Evolutionary conservation across 495 filamentous ascomycete species (phyloP).

Genomic region (Aspergillus saccharolyticus): DNA sequence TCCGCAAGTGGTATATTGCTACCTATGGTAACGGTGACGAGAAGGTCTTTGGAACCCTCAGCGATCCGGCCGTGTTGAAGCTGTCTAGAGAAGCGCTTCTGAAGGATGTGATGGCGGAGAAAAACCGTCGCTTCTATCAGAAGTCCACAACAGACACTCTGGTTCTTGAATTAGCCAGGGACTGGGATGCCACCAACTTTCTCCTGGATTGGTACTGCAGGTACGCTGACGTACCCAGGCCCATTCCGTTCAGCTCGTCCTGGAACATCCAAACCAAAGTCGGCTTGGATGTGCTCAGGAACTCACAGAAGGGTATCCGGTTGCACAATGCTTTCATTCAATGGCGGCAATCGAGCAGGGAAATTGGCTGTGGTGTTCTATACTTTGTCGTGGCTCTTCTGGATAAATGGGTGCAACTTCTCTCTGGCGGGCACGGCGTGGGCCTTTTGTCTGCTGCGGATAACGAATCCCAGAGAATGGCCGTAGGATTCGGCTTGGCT

Average conservation of each 20-base stretch:
- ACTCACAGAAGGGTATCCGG: constrained; percentile 52
- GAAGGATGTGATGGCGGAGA: constrained; percentile 42
- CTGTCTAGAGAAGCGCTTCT: constrained; percentile 44
- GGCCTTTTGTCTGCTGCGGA: constrained; percentile 34
- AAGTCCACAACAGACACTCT: constrained; percentile 39
- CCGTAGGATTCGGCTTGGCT: constrained; percentile 52
- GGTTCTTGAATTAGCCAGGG: constrained; percentile 43
- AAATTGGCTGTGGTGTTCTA: constrained; percentile 53
- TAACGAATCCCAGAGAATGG: constrained; percentile 42
- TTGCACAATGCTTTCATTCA: constrained; percentile 60
- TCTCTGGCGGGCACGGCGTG: constrained; percentile 42
- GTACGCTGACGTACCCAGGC: constrained; percentile 44
- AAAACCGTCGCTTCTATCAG: constrained; percentile 35
- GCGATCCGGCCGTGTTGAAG: constrained; percentile 41
- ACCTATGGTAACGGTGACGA: constrained; percentile 30
- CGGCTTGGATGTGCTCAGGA: constrained; percentile 47
- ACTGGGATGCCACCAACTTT: constrained; percentile 55
- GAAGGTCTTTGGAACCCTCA: constrained; percentile 33
- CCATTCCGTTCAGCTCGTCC: constrained; percentile 54
- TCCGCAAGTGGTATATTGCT: constrained; percentile 45
- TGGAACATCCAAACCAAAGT: constrained; percentile 59
- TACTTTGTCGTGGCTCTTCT: constrained; percentile 57
- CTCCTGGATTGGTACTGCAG: constrained; percentile 56
- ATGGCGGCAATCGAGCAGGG: constrained; percentile 53
- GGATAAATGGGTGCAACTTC: constrained; percentile 54